Conservation (phyloP, 768 basidiomycete species). For the Pleurotus djamor region DNA sequence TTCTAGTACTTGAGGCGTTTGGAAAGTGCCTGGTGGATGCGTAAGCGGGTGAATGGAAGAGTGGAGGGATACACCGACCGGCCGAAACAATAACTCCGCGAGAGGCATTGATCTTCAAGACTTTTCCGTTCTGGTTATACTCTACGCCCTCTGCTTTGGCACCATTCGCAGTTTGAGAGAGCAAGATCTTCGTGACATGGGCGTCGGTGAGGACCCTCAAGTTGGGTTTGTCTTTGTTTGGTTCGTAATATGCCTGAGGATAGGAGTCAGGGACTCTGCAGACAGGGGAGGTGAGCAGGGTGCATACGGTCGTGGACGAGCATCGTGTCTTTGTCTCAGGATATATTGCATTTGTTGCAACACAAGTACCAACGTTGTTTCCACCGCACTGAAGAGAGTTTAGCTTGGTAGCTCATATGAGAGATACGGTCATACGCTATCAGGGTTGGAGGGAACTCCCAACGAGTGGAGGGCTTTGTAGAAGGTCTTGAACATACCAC, state of each 20-base stretch:
- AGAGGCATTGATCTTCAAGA: slow-evolving; percentile 12
- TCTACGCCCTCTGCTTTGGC: slow-evolving; percentile 17
- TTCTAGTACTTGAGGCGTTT: slow-evolving; percentile 27
- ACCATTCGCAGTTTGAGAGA: slow-evolving; percentile 3
- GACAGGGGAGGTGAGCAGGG: too few relatives aligned
- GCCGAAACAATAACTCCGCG: slow-evolving; percentile 47
- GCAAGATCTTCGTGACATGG: slow-evolving; percentile 17
- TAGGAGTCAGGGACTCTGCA: background rate
- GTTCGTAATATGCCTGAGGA: slow-evolving; percentile 48
- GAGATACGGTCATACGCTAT: background rate
- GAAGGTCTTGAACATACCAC: background rate
- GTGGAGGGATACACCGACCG: slow-evolving; percentile 18
- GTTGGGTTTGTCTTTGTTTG: slow-evolving; percentile 36
- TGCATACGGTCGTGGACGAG: background rate
- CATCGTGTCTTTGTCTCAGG: background rate
- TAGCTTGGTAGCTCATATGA: too few relatives aligned
- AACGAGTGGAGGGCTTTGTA: slow-evolving; percentile 1
- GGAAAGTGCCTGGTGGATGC: slow-evolving; percentile 16
- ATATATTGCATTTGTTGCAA: background rate
- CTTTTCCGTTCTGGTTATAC: slow-evolving; percentile 14
- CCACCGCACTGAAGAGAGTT: slow-evolving; percentile 1
- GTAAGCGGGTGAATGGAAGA: background rate
- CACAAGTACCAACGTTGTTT: background rate
- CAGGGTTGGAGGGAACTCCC: slow-evolving; percentile 1
- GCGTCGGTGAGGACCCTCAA: slow-evolving; percentile 19